Evolutionary conservation across 129 eudicot species (phyloP).

Genomic region (Erigeron canadensis): DNA sequence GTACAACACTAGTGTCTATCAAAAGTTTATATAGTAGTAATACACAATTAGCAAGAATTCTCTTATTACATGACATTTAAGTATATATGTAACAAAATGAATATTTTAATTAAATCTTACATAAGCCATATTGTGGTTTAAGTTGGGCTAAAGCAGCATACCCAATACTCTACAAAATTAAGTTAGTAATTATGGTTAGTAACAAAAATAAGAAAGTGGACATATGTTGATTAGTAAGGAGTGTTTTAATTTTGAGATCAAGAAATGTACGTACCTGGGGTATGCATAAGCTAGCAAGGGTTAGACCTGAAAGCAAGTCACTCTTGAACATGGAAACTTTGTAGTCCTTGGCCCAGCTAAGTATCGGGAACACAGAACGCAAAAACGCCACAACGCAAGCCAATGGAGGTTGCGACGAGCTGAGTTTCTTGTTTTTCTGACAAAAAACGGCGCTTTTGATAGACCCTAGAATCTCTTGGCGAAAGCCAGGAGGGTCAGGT

Average conservation of each 20-base stretch:
- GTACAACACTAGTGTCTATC: constrained; percentile 80
- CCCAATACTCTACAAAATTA: constrained; percentile 73
- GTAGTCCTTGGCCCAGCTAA: constrained; percentile 52
- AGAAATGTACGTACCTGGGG: constrained; percentile 52
- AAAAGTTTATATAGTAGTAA: background rate
- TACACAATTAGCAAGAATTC: background rate
- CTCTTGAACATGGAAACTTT: constrained; percentile 52
- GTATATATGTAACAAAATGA: background rate
- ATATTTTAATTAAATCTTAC: constrained; percentile 42
- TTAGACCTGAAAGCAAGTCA: constrained; percentile 58
- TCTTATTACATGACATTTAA: constrained; percentile 4
- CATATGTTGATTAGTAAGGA: background rate
- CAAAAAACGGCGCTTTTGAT: constrained; percentile 38
- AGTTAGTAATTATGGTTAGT: background rate
- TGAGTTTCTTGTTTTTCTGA: constrained; percentile 26
- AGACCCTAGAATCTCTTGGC: constrained; percentile 44
- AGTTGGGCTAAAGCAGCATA: constrained; percentile 83
- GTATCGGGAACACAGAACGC: constrained; percentile 50
- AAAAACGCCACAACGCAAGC: constrained; percentile 25
- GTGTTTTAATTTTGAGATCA: background rate
- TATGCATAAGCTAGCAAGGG: constrained; percentile 69
- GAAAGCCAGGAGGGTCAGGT: constrained; percentile 60
- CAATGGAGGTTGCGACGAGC: constrained; percentile 30
- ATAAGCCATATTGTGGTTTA: constrained; percentile 77
- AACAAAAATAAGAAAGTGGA: background rate